These are phyloP conservation scores for Mycosarcoma maydis DNA, from an alignment of 1,284 basidiomycete genomes.

Conservation along the genomic window DNA sequence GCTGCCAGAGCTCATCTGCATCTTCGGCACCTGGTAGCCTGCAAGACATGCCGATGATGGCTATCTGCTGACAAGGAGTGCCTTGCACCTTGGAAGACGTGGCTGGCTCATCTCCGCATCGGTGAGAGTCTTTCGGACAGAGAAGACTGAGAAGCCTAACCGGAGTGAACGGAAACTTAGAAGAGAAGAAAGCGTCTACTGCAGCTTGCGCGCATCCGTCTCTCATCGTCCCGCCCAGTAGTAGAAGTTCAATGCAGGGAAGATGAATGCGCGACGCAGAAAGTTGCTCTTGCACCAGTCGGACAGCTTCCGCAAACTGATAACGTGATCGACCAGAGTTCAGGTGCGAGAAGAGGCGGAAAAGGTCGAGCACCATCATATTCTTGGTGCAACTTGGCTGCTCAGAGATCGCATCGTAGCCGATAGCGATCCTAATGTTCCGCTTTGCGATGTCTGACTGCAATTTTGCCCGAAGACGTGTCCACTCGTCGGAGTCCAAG, in stretches of 20 bases:
- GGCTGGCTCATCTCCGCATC: constrained; percentile 34
- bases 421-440: constrained; percentile 4
- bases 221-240: constrained; percentile 15
- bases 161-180: background rate
- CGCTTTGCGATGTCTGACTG: constrained; percentile 2
- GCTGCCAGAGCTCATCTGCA: constrained; percentile 42
- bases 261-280: constrained; percentile 15
- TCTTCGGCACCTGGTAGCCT: constrained; percentile 46
- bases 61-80: constrained; percentile 39
- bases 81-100: constrained; percentile 40
- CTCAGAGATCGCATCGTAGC: too few relatives aligned
- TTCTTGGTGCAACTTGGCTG: background rate
- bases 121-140: constrained; percentile 21
- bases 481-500: constrained; percentile 1
- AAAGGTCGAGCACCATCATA: constrained; percentile 1
- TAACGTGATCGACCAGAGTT: constrained; percentile 19
- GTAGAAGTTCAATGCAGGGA: constrained; percentile 8
- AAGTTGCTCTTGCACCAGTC: constrained; percentile 3
- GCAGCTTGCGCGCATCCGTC: constrained; percentile 9
- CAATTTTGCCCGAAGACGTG: background rate
- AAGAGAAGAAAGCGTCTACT: background rate
- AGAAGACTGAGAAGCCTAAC: constrained; percentile 30
- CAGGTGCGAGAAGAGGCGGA: background rate
- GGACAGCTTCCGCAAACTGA: constrained; percentile 9
- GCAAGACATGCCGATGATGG: constrained; percentile 52